These are phyloP conservation scores for Plasmodium malariae DNA, from an alignment of 169 alveolate species.

Conservation along the genomic window DNA sequence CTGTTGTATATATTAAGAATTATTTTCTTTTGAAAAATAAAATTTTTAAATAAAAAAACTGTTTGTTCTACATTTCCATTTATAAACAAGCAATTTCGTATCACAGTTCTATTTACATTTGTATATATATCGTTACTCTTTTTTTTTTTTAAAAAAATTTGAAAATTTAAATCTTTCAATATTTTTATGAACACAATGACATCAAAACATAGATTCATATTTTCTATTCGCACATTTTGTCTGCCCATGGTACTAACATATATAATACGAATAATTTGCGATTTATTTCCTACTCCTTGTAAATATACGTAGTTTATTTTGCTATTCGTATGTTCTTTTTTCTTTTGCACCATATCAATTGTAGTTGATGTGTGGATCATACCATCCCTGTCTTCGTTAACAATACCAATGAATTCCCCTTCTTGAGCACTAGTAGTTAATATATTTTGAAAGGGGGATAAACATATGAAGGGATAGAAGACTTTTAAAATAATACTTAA, in stretches of 20 bases:
- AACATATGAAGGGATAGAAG: constrained; percentile 28
- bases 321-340: not conserved
- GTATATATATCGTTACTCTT: not conserved
- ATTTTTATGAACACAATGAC: constrained; percentile 32
- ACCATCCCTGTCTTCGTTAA: no score
- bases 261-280: constrained; percentile 24
- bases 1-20: constrained; percentile 23
- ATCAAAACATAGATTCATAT: constrained; percentile 30
- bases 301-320: not conserved
- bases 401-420: no score
- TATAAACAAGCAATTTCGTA: not conserved
- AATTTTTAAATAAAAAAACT: constrained; percentile 15
- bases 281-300: constrained; percentile 10
- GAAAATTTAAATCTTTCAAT: constrained; percentile 11
- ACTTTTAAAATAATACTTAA: not conserved
- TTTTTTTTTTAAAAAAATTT: not conserved
- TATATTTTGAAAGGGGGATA: no score
- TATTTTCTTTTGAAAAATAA: not conserved
- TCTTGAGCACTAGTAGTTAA: no score
- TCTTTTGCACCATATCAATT: no score
- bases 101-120: not conserved
- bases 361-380: no score
- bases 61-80: constrained; percentile 24
- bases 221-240: not conserved
- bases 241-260: constrained; percentile 16